phyloP scores from a whole-genome alignment of 1,284 basidiomycete species.

The Cryptococcus depauperatus region DNA sequence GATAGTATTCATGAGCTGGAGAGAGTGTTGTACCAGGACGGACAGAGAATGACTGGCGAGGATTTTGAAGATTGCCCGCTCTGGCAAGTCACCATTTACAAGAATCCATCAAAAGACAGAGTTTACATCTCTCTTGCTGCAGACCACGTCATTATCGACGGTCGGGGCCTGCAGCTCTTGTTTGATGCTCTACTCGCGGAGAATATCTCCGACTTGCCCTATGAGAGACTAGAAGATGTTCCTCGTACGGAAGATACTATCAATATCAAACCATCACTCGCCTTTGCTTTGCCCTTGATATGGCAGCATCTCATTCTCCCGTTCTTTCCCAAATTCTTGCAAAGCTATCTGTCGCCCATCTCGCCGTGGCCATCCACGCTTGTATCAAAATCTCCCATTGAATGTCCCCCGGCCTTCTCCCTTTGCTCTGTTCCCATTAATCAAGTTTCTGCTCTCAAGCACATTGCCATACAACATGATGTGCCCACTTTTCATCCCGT shows the following conservation, averaged over 20 bases:
- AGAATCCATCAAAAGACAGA: not conserved
- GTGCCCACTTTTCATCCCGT: slow-evolving; percentile 32
- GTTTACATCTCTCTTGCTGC: slow-evolving; percentile 8
- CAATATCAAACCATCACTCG: slow-evolving; percentile 16
- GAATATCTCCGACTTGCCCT: slow-evolving; percentile 15
- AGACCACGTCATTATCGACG: slow-evolving; percentile 15
- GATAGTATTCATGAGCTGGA: slow-evolving; percentile 45
- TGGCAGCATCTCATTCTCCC: slow-evolving; percentile 30
- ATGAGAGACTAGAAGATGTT: slow-evolving; percentile 9
- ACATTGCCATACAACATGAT: slow-evolving; percentile 13
- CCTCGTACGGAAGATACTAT: slow-evolving; percentile 22
- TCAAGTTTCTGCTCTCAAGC: slow-evolving; percentile 17
- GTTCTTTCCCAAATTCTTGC: slow-evolving; percentile 25
- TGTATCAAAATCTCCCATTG: slow-evolving; percentile 8
- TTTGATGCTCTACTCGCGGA: slow-evolving; percentile 12
- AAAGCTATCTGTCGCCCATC: slow-evolving; percentile 12
- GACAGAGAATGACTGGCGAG: not conserved
- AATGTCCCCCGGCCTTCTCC: slow-evolving; percentile 7
- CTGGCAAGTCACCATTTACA: slow-evolving; percentile 13
- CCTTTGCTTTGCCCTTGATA: slow-evolving; percentile 16
- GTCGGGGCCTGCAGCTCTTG: slow-evolving; percentile 16
- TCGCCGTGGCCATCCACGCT: slow-evolving; percentile 24
- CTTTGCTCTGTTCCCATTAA: slow-evolving; percentile 13
- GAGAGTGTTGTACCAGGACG: not conserved
- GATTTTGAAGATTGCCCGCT: slow-evolving; percentile 5